Conservation (phyloP, 2,329 filamentous ascomycete species). For the Rugonectria rugulosa region DNA sequence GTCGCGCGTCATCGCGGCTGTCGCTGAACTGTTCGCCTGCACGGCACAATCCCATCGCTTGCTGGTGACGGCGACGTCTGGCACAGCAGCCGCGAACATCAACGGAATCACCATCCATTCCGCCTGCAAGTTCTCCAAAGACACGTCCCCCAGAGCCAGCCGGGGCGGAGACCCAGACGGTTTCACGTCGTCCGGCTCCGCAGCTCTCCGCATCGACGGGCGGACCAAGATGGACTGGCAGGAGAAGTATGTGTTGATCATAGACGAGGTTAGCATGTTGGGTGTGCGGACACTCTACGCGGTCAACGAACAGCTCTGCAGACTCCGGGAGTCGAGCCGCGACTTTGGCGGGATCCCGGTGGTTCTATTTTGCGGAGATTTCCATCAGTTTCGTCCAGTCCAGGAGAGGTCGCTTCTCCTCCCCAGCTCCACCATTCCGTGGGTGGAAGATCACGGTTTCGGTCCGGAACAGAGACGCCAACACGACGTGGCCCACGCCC, state of each 20-base stretch:
- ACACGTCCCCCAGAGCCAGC: not conserved
- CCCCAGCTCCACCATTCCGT: too few relatives aligned
- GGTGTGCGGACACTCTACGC: not conserved
- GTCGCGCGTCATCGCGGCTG: not conserved
- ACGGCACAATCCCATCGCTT: not conserved
- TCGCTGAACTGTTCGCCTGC: not conserved
- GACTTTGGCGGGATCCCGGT: not conserved
- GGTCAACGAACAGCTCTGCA: not conserved
- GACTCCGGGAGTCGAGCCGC: not conserved
- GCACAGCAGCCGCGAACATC: slow-evolving; percentile 12
- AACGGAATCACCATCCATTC: slow-evolving; percentile 24
- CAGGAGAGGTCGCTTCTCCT: not conserved
- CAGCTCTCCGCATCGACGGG: not conserved
- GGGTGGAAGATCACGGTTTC: too few relatives aligned
- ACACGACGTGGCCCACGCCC: too few relatives aligned
- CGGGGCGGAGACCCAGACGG: not conserved
- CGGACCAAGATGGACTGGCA: not conserved
- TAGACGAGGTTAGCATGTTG: not conserved
- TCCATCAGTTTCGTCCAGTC: not conserved
- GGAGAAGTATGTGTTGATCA: not conserved
- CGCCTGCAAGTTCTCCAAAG: slow-evolving; percentile 17
- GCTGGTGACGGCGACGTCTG: slow-evolving; percentile 9
- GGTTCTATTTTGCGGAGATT: not conserved
- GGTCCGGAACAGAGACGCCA: too few relatives aligned
- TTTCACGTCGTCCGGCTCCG: too few relatives aligned